Evolutionary conservation across 305 asterid species (phyloP).

Genomic region (Nicotiana rustica): DNA sequence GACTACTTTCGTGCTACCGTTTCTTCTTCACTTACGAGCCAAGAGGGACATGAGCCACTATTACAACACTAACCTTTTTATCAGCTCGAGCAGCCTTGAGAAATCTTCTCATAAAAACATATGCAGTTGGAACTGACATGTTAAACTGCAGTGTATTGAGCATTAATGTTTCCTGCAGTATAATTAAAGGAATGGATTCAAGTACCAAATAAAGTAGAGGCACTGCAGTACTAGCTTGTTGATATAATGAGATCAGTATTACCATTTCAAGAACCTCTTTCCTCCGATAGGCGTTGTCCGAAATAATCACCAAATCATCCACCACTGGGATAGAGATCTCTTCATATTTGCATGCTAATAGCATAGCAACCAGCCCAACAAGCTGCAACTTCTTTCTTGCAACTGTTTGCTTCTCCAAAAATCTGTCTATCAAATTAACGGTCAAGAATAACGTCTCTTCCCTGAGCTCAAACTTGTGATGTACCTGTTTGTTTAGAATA

Average conservation of each 20-base stretch:
- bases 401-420: conserved; percentile 44
- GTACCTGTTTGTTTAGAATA: conserved; percentile 44
- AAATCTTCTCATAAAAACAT: conserved; percentile 71
- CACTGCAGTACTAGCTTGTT: background rate
- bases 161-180: conserved; percentile 64
- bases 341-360: conserved; percentile 66
- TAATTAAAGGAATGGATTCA: background rate
- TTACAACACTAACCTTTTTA: conserved; percentile 48
- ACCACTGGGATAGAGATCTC: conserved; percentile 83
- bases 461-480: conserved; percentile 55
- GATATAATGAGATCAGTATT: background rate
- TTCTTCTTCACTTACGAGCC: background rate
- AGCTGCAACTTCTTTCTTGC: conserved; percentile 54
- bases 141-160: conserved; percentile 67
- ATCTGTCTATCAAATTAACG: conserved; percentile 52
- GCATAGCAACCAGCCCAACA: conserved; percentile 57
- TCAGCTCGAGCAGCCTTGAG: conserved; percentile 80
- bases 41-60: background rate
- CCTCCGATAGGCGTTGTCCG: conserved; percentile 78
- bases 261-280: conserved; percentile 87
- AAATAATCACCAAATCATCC: conserved; percentile 77
- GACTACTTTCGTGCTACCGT: background rate
- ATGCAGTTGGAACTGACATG: conserved; percentile 74
- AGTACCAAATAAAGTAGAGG: background rate
- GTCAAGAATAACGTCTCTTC: conserved; percentile 77